These are phyloP conservation scores for Davidsoniella eucalypti DNA, from an alignment of 2,329 filamentous ascomycete genomes.

Conservation along the genomic window DNA sequence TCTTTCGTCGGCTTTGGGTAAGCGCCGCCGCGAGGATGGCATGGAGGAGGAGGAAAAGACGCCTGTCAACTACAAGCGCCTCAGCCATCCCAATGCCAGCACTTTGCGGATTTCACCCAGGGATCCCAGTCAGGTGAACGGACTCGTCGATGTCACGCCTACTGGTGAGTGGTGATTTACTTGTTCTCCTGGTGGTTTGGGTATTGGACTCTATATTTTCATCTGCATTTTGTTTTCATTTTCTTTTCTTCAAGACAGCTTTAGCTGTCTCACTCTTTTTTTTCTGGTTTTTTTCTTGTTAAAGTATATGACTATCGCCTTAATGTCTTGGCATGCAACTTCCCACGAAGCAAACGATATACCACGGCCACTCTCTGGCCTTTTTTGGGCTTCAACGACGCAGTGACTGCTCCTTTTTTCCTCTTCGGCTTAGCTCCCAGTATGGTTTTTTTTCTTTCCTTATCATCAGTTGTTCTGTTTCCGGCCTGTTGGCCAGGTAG, in stretches of 20 bases:
- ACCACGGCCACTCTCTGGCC: background rate
- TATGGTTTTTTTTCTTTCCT: background rate
- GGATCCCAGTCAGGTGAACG: background rate
- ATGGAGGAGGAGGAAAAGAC: constrained; percentile 4
- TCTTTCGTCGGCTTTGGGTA: constrained; percentile 1
- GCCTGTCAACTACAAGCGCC: constrained; percentile 3
- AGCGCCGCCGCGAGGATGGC: constrained; percentile 8
- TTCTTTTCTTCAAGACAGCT: constrained; percentile 2
- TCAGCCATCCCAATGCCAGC: background rate
- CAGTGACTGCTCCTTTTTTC: background rate
- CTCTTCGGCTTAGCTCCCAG: background rate
- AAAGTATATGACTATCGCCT: too few species aligned
- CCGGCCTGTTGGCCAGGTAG: too few species aligned
- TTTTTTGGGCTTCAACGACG: background rate
- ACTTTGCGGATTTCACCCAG: background rate
- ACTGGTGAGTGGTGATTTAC: constrained; percentile 1
- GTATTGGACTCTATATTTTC: background rate
- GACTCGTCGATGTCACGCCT: background rate
- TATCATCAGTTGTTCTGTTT: too few species aligned
- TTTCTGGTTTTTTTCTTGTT: background rate
- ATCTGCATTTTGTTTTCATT: background rate
- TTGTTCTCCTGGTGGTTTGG: background rate
- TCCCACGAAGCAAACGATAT: too few species aligned
- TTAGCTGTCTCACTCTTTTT: background rate
- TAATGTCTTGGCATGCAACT: too few species aligned